phyloP scores from a whole-genome alignment of 192 early-diverging fungal genomes.

The Chytriomyces sp. region DNA sequence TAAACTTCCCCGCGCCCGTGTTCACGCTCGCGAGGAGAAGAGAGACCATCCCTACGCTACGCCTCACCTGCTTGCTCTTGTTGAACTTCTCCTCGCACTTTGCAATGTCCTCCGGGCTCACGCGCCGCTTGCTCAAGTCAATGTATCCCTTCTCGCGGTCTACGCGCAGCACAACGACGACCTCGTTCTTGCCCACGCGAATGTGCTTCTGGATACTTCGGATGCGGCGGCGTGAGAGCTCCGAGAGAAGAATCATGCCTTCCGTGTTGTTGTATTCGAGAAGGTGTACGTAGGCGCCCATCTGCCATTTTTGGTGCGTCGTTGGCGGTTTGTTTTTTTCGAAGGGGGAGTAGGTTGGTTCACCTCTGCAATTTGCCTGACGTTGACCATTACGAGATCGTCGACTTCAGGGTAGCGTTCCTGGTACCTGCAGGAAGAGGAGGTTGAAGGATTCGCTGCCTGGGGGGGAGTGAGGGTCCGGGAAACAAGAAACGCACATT shows the following conservation, averaged over 20 bases:
- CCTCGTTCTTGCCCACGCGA: slow-evolving; percentile 88
- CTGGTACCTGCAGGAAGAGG: slow-evolving; percentile 77
- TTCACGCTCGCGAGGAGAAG: too few species aligned
- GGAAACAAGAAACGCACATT: neutral
- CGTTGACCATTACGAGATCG: slow-evolving; percentile 96
- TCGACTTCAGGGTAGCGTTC: slow-evolving; percentile 90
- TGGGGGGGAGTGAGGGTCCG: too few species aligned
- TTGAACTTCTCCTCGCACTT: slow-evolving; percentile 92
- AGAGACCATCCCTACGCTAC: too few species aligned
- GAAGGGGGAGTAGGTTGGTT: neutral
- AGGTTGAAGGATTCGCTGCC: too few species aligned
- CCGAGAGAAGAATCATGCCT: slow-evolving; percentile 94
- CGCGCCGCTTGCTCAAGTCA: slow-evolving; percentile 94
- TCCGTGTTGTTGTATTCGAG: slow-evolving; percentile 97
- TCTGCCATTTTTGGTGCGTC: too few species aligned
- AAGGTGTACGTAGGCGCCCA: slow-evolving; percentile 94
- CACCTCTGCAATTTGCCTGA: slow-evolving; percentile 85
- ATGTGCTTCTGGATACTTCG: slow-evolving; percentile 95
- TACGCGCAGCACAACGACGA: slow-evolving; percentile 90
- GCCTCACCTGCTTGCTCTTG: slow-evolving; percentile 87
- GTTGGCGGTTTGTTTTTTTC: neutral
- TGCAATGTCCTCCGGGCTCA: slow-evolving; percentile 82
- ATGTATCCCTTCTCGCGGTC: slow-evolving; percentile 99
- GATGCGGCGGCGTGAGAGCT: slow-evolving; percentile 93
- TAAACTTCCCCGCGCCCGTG: too few species aligned